Evolutionary conservation across 2,329 filamentous ascomycete species (phyloP), one percentile per base, ranked within the genome.

Genomic region (Lachnellula hyalina): DNA sequence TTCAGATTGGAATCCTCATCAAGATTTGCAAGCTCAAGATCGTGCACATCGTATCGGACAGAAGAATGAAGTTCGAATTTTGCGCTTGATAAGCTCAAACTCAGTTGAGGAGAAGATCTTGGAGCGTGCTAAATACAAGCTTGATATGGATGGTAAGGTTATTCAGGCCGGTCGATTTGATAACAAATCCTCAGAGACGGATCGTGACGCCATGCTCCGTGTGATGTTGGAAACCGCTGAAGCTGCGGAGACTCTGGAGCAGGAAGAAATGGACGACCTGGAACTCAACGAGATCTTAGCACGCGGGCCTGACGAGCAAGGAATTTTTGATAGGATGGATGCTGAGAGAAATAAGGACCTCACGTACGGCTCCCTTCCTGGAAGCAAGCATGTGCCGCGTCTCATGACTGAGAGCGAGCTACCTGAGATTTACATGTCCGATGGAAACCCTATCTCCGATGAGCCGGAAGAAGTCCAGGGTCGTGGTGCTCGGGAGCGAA

Each of bases 41-140:
- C 94, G 94, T 86, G 94, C 94, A 47, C 94, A 99, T 84, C 93
- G 94, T 87, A 99, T 99, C 63, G 94, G 94, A 59, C 94, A 99
- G 73, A 99, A 99, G 85, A 99, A 99, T 66, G 94, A 99, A 73
- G 94, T 99, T 54, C 89, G 94, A 65, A 99, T 99, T 71, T 76
- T 99, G 57, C 87, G 94, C 72, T 80, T 99, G 45, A 97, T 99
- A 72, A 96, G 88, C 62, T 95, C 91, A 9, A 96, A 96, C 67
- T 97, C 94, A 0, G 92, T 99, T 2, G 94, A 99, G 73, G 94
- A 99, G 74, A 96, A 97, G 78, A 99, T 99, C 69, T 77, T 99
- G 51, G 94, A 97, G 72, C 88, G 93, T 70, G 94, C 94, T 2
- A 88, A 96, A 63, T 99, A 88, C 82, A 99, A 99, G 81, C 82